These are phyloP conservation scores for Colletotrichum sp. DNA, from an alignment of 2,329 filamentous ascomycete genomes.

Conservation along the genomic window DNA sequence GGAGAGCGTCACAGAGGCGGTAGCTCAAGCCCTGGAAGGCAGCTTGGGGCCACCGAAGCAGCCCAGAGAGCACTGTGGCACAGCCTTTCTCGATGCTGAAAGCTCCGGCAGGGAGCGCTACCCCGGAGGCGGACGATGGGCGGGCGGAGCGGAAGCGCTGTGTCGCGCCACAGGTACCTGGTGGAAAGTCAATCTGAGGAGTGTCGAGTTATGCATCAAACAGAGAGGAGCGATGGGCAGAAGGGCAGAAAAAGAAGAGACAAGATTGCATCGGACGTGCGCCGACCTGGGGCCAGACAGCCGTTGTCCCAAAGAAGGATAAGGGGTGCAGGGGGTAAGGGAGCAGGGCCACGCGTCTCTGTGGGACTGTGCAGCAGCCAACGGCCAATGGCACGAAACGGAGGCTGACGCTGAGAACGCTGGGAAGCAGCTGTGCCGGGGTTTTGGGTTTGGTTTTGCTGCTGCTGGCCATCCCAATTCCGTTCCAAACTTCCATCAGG, in stretches of 20 bases:
- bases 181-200: neutral
- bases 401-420: neutral
- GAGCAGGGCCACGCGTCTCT: conserved; percentile 16
- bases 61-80: neutral
- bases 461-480: neutral
- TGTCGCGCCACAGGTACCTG: neutral
- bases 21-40: neutral
- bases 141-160: conserved; percentile 7
- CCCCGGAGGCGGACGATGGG: neutral
- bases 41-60: neutral
- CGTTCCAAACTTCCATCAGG: neutral
- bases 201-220: neutral
- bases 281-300: neutral
- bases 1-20: neutral
- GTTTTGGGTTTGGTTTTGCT: neutral
- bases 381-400: neutral
- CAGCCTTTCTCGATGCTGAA: neutral
- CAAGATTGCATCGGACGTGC: neutral
- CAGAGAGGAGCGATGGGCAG: neutral
- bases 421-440: neutral
- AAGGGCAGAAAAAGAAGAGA: neutral
- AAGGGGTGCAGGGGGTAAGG: neutral
- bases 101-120: neutral
- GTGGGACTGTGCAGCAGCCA: neutral
- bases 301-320: neutral